Evolutionary conservation across 2,329 filamentous ascomycete species (phyloP).

Genomic region (Colletotrichum truncatum): DNA sequence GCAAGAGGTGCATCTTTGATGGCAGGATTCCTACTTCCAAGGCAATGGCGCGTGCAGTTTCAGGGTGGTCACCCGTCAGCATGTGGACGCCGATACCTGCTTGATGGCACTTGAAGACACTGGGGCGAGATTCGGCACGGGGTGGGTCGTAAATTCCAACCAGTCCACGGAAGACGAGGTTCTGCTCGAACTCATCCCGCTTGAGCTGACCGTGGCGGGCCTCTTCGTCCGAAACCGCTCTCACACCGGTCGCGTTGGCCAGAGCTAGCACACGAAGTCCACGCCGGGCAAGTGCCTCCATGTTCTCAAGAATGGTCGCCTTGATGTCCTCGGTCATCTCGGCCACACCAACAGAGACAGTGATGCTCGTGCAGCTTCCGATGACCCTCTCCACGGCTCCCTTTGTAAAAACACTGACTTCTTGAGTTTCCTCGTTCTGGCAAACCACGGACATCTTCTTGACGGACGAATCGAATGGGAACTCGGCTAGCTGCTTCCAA

Average conservation of each 20-base stretch:
- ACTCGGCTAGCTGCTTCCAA: conserved; percentile 73
- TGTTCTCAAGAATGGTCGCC: conserved; percentile 69
- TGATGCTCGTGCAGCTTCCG: conserved; percentile 65
- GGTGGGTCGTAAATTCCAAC: conserved; percentile 80
- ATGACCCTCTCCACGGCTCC: conserved; percentile 77
- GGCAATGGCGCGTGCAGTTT: conserved; percentile 72
- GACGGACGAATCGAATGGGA: conserved; percentile 77
- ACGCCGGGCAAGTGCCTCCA: conserved; percentile 72
- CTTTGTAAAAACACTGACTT: conserved; percentile 66
- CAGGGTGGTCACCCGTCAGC: conserved; percentile 76
- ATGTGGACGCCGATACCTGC: conserved; percentile 74
- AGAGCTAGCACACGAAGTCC: conserved; percentile 76
- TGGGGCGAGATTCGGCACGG: conserved; percentile 70
- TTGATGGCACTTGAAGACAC: conserved; percentile 65
- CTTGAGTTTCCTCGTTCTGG: conserved; percentile 45
- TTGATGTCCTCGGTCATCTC: conserved; percentile 62
- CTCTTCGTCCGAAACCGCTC: too few species aligned
- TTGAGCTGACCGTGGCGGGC: conserved; percentile 51
- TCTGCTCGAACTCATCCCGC: conserved; percentile 66
- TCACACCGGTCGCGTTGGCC: conserved; percentile 58
- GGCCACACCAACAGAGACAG: conserved; percentile 51
- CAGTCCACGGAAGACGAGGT: conserved; percentile 73
- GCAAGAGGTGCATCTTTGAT: too few species aligned
- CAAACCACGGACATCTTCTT: conserved; percentile 83
- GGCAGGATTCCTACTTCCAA: conserved; percentile 71